phyloP scores from a whole-genome alignment of 192 early-diverging fungal species.

The Coemansia sp. region DNA sequence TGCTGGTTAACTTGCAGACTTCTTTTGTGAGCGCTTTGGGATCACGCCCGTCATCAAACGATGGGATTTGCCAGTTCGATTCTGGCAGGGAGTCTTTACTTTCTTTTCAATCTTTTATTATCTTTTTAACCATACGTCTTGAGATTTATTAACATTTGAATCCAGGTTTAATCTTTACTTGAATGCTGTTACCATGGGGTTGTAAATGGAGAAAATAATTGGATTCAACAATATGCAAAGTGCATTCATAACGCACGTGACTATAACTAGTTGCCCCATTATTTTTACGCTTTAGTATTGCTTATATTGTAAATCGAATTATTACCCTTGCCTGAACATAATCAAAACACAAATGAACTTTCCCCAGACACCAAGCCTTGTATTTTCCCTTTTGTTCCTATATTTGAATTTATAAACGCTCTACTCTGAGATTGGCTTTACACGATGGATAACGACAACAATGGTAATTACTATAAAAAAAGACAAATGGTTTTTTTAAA shows the following conservation, averaged over 20 bases:
- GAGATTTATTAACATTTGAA: not conserved
- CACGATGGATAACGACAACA: conserved; percentile 1
- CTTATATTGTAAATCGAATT: too few relatives aligned
- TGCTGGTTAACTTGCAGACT: conserved; percentile 26
- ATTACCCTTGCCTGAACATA: too few relatives aligned
- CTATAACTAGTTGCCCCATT: too few relatives aligned
- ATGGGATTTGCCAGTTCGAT: conserved; percentile 53
- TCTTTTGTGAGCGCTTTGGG: conserved; percentile 56
- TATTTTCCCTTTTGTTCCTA: too few relatives aligned
- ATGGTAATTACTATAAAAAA: not conserved
- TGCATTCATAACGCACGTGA: too few relatives aligned
- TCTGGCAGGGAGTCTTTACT: conserved; percentile 47
- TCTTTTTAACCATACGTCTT: not conserved
- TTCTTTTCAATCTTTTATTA: not conserved
- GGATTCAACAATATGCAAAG: too few relatives aligned
- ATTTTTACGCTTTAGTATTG: too few relatives aligned
- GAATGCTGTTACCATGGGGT: too few relatives aligned
- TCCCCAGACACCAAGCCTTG: too few relatives aligned
- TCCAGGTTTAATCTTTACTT: too few relatives aligned
- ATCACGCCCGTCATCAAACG: conserved; percentile 29
- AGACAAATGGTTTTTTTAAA: not conserved
- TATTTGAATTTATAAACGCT: not conserved
- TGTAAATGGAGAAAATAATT: too few relatives aligned
- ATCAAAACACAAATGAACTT: too few relatives aligned
- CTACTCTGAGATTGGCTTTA: not conserved